Percentiles rank a stretch among this genome's conserved stretches.
phyloP scores from a whole-genome alignment of 352 stramenopile genomes.

The Phytophthora pistaciae region DNA sequence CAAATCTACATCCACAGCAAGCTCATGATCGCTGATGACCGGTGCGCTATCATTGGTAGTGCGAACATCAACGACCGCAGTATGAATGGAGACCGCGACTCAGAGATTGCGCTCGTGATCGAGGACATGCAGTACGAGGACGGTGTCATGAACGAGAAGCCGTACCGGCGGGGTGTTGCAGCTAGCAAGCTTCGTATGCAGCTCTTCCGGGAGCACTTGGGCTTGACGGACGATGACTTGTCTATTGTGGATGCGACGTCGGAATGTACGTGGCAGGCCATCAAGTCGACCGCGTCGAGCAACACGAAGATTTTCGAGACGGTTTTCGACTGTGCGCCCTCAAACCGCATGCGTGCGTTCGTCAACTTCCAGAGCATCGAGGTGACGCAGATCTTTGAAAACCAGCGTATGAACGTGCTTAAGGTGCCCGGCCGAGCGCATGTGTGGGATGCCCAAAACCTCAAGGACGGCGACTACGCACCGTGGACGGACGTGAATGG shows the following conservation, averaged over 20 bases:
- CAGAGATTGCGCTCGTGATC: constrained; percentile 87
- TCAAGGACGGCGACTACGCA: constrained; percentile 86
- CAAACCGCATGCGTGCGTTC: constrained; percentile 84
- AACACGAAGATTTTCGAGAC: constrained; percentile 87
- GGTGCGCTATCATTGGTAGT: constrained; percentile 91
- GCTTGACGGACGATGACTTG: constrained; percentile 65
- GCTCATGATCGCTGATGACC: constrained; percentile 92
- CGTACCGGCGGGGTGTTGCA: constrained; percentile 67
- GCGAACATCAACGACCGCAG: constrained; percentile 97
- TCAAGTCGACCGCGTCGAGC: constrained; percentile 57
- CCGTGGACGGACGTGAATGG: constrained; percentile 90
- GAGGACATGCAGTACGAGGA: constrained; percentile 87
- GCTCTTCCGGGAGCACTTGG: constrained; percentile 86
- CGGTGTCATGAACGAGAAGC: constrained; percentile 77
- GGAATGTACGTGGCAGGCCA: constrained; percentile 73
- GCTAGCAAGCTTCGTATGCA: constrained; percentile 78
- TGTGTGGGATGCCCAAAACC: constrained; percentile 77
- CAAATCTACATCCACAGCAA: constrained; percentile 96
- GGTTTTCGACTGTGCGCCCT: constrained; percentile 88
- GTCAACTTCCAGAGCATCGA: constrained; percentile 80
- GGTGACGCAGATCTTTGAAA: constrained; percentile 89
- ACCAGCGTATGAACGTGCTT: constrained; percentile 87
- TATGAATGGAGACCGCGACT: constrained; percentile 93
- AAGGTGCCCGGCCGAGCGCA: constrained; percentile 68
- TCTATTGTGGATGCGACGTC: constrained; percentile 64